These are phyloP conservation scores for Colletotrichum sp. DNA, from an alignment of 2,329 filamentous ascomycete genomes.

Conservation along the genomic window DNA sequence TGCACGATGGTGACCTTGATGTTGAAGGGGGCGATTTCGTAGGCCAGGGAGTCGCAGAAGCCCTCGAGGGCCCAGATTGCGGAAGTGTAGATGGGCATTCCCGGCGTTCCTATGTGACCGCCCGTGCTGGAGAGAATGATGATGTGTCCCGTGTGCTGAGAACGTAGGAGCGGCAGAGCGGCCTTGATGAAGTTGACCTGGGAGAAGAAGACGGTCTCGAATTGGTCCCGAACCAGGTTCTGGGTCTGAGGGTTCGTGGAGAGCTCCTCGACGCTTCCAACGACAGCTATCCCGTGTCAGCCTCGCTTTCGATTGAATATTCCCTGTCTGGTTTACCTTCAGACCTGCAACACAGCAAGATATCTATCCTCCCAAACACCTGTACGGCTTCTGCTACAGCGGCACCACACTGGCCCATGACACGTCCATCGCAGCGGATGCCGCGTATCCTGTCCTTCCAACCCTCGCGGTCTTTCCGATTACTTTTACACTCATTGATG, in stretches of 20 bases:
- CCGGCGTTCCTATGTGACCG: constrained; percentile 90
- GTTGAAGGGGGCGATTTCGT: constrained; percentile 96
- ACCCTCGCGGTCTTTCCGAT: constrained; percentile 69
- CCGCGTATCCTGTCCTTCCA: constrained; percentile 80
- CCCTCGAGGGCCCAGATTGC: constrained; percentile 95
- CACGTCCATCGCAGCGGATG: constrained; percentile 67
- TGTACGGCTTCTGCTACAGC: constrained; percentile 86
- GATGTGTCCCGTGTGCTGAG: constrained; percentile 85
- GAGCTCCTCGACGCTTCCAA: constrained; percentile 91
- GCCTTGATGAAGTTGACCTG: constrained; percentile 97
- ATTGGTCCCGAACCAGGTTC: constrained; percentile 86
- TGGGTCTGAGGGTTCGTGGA: constrained; percentile 74
- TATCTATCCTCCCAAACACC: constrained; percentile 86
- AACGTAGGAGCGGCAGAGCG: constrained; percentile 77
- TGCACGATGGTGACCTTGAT: constrained; percentile 96
- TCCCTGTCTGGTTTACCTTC: constrained; percentile 64
- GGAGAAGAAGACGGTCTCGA: constrained; percentile 93
- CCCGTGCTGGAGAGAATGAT: constrained; percentile 89
- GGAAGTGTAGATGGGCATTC: constrained; percentile 88
- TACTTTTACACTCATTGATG: constrained; percentile 70
- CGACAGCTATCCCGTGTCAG: constrained; percentile 62
- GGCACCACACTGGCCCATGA: constrained; percentile 77
- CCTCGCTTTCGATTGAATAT: neutral
- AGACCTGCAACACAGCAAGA: constrained; percentile 86
- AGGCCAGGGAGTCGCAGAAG: constrained; percentile 93